Percentiles rank a stretch among this genome's conserved stretches.
These are phyloP conservation scores for Penicillium rolfsii DNA, from an alignment of 2,329 filamentous ascomycete genomes.

Conservation along the genomic window DNA sequence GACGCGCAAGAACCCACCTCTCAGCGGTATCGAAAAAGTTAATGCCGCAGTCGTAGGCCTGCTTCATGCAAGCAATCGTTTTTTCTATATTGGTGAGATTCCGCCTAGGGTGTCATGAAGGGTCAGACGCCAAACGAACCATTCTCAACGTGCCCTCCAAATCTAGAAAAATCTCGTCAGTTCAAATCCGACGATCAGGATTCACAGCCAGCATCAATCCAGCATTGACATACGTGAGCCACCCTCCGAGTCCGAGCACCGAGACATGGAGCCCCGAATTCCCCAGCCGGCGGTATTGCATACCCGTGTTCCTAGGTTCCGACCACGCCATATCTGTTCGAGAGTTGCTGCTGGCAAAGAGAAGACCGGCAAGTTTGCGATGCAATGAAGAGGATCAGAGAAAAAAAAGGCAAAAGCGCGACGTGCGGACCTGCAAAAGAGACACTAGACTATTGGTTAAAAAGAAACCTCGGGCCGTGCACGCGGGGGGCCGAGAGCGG, in stretches of 20 bases:
- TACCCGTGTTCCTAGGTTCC: constrained; percentile 1
- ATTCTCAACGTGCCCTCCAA: constrained; percentile 7
- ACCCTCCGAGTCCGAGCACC: constrained; percentile 51
- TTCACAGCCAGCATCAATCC: neutral
- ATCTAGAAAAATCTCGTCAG: neutral
- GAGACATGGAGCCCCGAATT: constrained; percentile 2
- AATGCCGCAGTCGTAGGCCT: constrained; percentile 61
- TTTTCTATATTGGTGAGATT: constrained; percentile 11
- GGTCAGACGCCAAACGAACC: neutral
- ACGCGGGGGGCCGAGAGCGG: neutral
- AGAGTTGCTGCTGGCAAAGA: neutral
- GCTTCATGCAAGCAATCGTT: constrained; percentile 48
- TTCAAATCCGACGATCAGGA: neutral
- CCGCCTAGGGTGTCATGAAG: neutral
- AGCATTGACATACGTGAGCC: constrained; percentile 17
- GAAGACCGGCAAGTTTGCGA: neutral
- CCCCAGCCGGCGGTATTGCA: neutral
- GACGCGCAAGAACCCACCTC: constrained; percentile 24
- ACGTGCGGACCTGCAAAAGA: neutral
- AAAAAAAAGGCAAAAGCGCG: neutral
- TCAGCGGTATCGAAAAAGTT: constrained; percentile 64
- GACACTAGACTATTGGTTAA: neutral
- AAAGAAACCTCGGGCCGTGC: neutral
- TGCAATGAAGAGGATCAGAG: no score
- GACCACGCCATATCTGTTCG: constrained; percentile 2